Percentiles rank a stretch among this genome's conserved stretches.
Conservation (phyloP, 768 basidiomycete genomes). For the Auriscalpium vulgare region DNA sequence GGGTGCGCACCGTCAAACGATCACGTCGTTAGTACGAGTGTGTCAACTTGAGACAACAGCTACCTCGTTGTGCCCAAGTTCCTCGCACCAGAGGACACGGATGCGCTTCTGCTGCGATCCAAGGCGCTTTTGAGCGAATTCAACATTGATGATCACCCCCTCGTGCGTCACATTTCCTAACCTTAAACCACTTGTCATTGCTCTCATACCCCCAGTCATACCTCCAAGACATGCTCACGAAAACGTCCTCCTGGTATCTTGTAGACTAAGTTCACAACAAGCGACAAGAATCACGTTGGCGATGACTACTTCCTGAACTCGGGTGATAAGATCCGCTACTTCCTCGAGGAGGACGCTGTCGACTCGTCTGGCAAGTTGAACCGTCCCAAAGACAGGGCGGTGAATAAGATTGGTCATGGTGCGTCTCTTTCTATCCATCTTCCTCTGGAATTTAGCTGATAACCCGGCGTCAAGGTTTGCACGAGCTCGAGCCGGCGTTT, state of each 20-base stretch:
- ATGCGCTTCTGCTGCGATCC: constrained; percentile 59
- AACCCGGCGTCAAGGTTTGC: constrained; percentile 48
- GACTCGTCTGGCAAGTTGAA: constrained; percentile 60
- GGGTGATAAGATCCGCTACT: constrained; percentile 92
- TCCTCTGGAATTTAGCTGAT: constrained; percentile 1
- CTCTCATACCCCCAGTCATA: too few relatives aligned
- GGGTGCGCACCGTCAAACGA: not conserved
- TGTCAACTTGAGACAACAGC: constrained; percentile 28
- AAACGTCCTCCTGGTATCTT: too few relatives aligned
- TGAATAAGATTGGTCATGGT: constrained; percentile 97
- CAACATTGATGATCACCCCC: constrained; percentile 67
- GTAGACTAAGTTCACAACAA: constrained; percentile 87
- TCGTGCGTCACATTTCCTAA: constrained; percentile 36
- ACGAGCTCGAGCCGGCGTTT: constrained; percentile 79
- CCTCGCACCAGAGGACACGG: constrained; percentile 47
- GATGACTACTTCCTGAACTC: constrained; percentile 91
- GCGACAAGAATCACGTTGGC: constrained; percentile 69
- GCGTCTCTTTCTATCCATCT: not conserved
- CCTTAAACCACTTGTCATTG: too few relatives aligned
- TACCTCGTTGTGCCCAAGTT: constrained; percentile 78
- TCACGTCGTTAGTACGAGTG: not conserved
- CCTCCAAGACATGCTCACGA: too few relatives aligned
- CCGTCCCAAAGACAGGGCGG: constrained; percentile 62
- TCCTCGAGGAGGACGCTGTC: constrained; percentile 87
- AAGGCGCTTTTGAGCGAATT: constrained; percentile 76